Percentiles rank a stretch among this genome's conserved stretches.
Evolutionary conservation across 441 rosid genomes (phyloP).

Genomic region (Viola pubescens): DNA sequence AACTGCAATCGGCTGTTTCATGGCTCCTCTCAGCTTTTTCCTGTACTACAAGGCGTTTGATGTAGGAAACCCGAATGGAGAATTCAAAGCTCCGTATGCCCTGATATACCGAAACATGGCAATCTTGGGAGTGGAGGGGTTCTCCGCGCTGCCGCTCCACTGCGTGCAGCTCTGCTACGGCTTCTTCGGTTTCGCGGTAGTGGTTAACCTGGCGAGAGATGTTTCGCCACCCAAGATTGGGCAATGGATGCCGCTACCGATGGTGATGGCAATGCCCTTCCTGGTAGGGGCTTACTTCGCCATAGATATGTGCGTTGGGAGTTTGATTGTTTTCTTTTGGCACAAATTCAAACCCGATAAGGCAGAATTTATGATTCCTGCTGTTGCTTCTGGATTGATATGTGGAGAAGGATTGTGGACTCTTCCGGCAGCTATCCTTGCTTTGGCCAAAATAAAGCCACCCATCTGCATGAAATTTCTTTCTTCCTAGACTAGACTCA

Average conservation of each 20-base stretch:
- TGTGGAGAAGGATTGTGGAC: conserved; percentile 79
- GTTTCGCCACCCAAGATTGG: conserved; percentile 33
- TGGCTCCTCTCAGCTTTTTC: conserved; percentile 51
- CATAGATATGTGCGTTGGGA: conserved; percentile 57
- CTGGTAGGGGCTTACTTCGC: conserved; percentile 64
- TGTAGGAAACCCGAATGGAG: conserved; percentile 51
- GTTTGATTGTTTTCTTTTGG: conserved; percentile 40
- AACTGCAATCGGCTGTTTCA: conserved; percentile 43
- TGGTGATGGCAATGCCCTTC: conserved; percentile 66
- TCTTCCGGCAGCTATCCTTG: conserved; percentile 57
- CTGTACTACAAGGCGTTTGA: conserved; percentile 61
- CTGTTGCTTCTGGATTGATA: conserved; percentile 58
- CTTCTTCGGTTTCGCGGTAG: conserved; percentile 50
- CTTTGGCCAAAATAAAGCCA: conserved; percentile 49
- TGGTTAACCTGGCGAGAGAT: conserved; percentile 40
- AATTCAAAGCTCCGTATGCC: conserved; percentile 63
- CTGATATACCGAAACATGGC: conserved; percentile 72
- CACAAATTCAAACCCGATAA: conserved; percentile 30
- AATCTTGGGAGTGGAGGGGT: conserved; percentile 51
- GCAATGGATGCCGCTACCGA: conserved; percentile 58
- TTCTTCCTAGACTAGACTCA: conserved; percentile 12
- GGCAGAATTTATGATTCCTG: conserved; percentile 52
- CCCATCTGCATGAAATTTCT: conserved; percentile 63
- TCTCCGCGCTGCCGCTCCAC: conserved; percentile 61
- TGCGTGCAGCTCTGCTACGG: conserved; percentile 64